Evolutionary conservation across 352 stramenopile genomes (phyloP).

Genomic region (Phytophthora sp.): DNA sequence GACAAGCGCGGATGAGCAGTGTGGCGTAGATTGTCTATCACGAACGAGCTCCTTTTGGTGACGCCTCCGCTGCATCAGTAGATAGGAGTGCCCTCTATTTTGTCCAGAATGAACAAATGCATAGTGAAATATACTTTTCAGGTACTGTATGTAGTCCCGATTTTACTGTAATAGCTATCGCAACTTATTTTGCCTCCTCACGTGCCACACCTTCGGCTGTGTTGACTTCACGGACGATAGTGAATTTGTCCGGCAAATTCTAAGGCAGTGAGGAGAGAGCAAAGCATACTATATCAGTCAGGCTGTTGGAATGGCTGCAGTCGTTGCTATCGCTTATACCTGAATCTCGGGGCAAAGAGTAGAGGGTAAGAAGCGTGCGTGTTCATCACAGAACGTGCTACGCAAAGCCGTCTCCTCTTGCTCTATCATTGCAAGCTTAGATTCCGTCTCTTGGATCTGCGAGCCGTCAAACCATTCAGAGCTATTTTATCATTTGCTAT

Average conservation of each 20-base stretch:
- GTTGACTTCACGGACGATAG: constrained; percentile 41
- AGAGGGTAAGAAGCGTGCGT: constrained; percentile 71
- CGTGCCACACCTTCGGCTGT: constrained; percentile 1
- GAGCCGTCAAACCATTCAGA: neutral
- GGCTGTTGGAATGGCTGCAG: neutral
- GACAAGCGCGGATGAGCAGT: constrained; percentile 8
- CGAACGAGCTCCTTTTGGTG: neutral
- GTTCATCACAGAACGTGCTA: constrained; percentile 56
- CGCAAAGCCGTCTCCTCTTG: constrained; percentile 56
- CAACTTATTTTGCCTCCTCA: constrained; percentile 20
- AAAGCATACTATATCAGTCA: neutral
- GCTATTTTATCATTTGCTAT: no score
- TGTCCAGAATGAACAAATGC: constrained; percentile 19
- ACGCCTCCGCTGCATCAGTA: constrained; percentile 12
- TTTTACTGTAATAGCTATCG: neutral
- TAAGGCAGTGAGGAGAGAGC: constrained; percentile 21
- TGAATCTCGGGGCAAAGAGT: constrained; percentile 79
- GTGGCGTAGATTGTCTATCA: neutral
- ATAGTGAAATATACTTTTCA: constrained; percentile 18
- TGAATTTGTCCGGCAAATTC: constrained; percentile 61
- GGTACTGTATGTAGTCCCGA: no score
- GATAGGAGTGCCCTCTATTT: constrained; percentile 11
- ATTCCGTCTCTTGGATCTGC: constrained; percentile 63
- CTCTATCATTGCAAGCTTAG: constrained; percentile 54
- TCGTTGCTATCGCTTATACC: constrained; percentile 27